phyloP scores from a whole-genome alignment of 2,329 filamentous ascomycete species.

The Aspergillus sp. region DNA sequence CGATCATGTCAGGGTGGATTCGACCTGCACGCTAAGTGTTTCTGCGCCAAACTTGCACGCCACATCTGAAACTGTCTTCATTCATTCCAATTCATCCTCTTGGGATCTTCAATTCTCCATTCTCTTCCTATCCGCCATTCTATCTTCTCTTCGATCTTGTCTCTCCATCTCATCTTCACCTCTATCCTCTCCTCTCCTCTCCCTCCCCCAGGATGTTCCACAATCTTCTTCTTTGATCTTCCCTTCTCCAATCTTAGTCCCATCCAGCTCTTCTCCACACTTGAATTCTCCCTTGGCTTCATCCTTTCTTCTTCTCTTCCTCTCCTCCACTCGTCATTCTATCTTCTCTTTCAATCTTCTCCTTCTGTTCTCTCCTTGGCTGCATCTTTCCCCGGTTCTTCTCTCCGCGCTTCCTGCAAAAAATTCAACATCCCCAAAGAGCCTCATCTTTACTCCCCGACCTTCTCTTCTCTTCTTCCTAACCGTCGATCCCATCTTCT shows the following conservation, averaged over 20 bases:
- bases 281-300: constrained; percentile 4
- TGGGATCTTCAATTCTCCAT: neutral
- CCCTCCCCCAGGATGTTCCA: constrained; percentile 7
- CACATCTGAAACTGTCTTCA: too few species aligned
- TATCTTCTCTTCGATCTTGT: constrained; percentile 2
- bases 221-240: constrained; percentile 9
- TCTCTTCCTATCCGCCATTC: constrained; percentile 1
- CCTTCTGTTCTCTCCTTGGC: constrained; percentile 6
- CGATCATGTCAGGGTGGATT: too few species aligned
- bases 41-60: too few species aligned
- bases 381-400: constrained; percentile 4
- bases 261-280: constrained; percentile 1
- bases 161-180: neutral
- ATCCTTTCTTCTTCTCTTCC: constrained; percentile 10
- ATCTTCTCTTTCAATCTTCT: constrained; percentile 6
- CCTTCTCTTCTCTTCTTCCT: constrained; percentile 4
- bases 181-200: neutral
- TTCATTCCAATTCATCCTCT: too few species aligned
- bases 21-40: too few species aligned
- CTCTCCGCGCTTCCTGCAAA: constrained; percentile 1
- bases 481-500: neutral
- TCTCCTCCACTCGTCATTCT: constrained; percentile 5
- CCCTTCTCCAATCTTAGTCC: constrained; percentile 1
- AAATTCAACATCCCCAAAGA: constrained; percentile 4
- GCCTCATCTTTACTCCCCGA: constrained; percentile 3